Conservation (phyloP, 176 grass and related monocot species). For the Sorghum bicolor region DNA sequence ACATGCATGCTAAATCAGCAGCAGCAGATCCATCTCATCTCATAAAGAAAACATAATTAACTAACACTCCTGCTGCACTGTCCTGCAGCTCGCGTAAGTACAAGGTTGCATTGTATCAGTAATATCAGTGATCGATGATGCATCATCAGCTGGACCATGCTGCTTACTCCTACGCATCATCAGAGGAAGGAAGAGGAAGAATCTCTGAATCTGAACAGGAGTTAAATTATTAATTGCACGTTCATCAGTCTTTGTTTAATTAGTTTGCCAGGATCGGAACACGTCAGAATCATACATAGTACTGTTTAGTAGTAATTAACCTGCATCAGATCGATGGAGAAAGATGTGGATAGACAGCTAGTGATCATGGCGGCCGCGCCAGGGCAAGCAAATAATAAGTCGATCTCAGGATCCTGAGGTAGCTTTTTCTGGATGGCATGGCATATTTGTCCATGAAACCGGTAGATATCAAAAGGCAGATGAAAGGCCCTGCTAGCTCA, state of each 20-base stretch:
- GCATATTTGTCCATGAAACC: conserved; percentile 1
- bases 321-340: neutral
- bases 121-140: neutral
- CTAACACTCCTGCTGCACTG: neutral
- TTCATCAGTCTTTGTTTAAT: neutral
- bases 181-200: neutral
- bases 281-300: too few species aligned
- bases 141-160: neutral
- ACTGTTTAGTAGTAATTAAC: neutral
- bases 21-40: neutral
- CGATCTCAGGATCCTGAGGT: neutral
- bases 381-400: neutral
- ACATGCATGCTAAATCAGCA: neutral
- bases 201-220: neutral
- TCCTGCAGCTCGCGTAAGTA: neutral
- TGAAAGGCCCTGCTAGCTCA: neutral
- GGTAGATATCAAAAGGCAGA: neutral
- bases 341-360: neutral
- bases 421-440: neutral
- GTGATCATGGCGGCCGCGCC: neutral
- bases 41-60: neutral
- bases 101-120: neutral
- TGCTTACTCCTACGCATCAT: neutral
- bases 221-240: neutral
- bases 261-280: neutral